Evolutionary conservation across 176 grass and related monocot genomes (phyloP).

Genomic region (Triticum urartu): DNA sequence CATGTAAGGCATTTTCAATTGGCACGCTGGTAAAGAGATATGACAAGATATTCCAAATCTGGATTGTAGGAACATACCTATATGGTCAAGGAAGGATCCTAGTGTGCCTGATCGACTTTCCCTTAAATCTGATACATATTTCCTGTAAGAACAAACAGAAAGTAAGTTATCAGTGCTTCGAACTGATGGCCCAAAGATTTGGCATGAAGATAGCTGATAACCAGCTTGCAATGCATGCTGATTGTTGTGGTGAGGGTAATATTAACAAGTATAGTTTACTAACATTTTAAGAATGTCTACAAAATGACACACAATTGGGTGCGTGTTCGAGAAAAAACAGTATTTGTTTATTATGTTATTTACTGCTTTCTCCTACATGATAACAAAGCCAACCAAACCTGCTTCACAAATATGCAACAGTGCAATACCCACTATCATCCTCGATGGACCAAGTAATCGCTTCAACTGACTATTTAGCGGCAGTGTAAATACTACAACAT

Average conservation of each 20-base stretch:
- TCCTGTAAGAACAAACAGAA: constrained; percentile 51
- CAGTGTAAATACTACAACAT: not conserved
- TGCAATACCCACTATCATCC: not conserved
- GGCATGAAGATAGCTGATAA: not conserved
- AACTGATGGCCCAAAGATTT: not conserved
- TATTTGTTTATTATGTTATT: not conserved
- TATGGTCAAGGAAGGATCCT: constrained; percentile 69
- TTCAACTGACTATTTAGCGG: not conserved
- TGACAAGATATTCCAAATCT: not conserved
- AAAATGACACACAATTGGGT: not conserved
- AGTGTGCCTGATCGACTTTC: constrained; percentile 52
- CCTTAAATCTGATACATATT: constrained; percentile 80
- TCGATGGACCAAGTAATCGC: not conserved
- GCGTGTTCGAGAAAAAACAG: not conserved
- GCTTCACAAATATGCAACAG: not conserved
- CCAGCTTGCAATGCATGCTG: not conserved
- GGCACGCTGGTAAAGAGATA: constrained; percentile 1
- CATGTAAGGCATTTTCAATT: not conserved
- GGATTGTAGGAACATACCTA: constrained; percentile 39
- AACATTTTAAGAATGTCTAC: not conserved
- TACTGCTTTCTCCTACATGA: not conserved
- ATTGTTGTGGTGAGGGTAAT: not conserved
- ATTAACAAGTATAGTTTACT: not conserved
- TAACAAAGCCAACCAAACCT: not conserved
- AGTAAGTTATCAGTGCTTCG: not conserved